phyloP scores from a whole-genome alignment of 208 protist genomes.

The Leishmania major region DNA sequence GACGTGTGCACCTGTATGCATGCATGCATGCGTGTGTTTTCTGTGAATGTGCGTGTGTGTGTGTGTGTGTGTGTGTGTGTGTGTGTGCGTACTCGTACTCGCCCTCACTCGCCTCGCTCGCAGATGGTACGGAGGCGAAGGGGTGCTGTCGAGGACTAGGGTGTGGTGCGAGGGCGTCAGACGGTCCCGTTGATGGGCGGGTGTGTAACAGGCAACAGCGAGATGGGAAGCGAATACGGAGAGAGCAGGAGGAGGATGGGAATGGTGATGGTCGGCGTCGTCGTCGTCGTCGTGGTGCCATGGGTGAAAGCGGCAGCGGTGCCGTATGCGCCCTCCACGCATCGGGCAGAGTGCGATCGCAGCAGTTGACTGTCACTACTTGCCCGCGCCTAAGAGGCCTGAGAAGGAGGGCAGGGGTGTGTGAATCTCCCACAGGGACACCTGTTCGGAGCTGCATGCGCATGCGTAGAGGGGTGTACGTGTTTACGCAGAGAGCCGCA shows the following conservation, averaged over 20 bases:
- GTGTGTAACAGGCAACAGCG: neutral
- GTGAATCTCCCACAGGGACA: neutral
- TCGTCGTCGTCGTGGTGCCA: neutral
- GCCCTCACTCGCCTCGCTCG: neutral
- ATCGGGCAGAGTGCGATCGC: neutral
- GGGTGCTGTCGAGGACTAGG: neutral
- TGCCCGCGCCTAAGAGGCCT: neutral
- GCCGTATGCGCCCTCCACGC: neutral
- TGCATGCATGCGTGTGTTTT: neutral
- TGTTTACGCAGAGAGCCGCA: neutral
- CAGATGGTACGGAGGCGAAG: neutral
- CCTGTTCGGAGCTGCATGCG: neutral
- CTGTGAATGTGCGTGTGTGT: neutral
- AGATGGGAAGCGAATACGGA: neutral
- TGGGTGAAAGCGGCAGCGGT: neutral
- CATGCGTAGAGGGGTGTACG: neutral
- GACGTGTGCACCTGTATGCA: conserved; percentile 5
- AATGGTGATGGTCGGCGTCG: neutral
- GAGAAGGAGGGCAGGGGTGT: neutral
- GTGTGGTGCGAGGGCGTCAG: neutral
- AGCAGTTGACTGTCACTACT: neutral
- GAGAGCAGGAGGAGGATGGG: neutral
- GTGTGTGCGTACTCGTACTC: neutral
- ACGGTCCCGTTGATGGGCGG: neutral
- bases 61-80: neutral